Base-by-base conservation (phyloP, 495 filamentous ascomycete genomes). In the Sphaerosporella brunnea region DNA sequence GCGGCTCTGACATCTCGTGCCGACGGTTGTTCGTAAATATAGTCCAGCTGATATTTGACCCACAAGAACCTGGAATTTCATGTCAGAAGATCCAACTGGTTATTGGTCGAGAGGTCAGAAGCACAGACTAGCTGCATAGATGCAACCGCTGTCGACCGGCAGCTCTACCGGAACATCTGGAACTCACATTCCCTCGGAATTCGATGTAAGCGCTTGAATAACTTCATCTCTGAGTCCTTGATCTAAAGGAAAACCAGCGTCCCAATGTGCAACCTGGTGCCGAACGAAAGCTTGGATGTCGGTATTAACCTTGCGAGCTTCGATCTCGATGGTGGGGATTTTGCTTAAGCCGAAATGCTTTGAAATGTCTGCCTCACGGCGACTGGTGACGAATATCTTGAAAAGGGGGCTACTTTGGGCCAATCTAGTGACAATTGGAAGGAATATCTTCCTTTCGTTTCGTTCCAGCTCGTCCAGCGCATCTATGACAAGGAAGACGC, bases 1-100 rank as follows among this genome's bases (percentile, higher is more conserved):
- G 37, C 49, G 4, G 4, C 20, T 4, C 36, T 23, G 15, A 54
- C 51, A 23, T 54, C 49, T n/a, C 38, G 23, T 2, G 13, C 19
- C 13, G 51, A 47, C 35, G 51, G 49, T n/a, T 51, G 49, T 11
- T 38, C 36, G 10, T 44, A 52, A 11, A 54, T 47, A 19, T 52
- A 53, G 37, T 48, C 49, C 15, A 54, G 26, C 16, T 54, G 52
- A 25, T 46, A 54, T 38, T 21, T 43, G 11, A 54, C 52, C 52
- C 52, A 54, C 34, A 54, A 26, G 23, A 54, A 52, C 52, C 52
- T 54, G 43, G 25, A 21, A 9, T n/a, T 20, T n/a, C 16, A 30
- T 9, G 24, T 53, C 19, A 44, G 26, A 16, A 51, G 2, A 4
- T n/a, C n/a, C n/a, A n/a, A n/a, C n/a, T n/a, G n/a, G n/a, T n/a